phyloP scores from a whole-genome alignment of 768 basidiomycete genomes.

The Trametopsis cervina region DNA sequence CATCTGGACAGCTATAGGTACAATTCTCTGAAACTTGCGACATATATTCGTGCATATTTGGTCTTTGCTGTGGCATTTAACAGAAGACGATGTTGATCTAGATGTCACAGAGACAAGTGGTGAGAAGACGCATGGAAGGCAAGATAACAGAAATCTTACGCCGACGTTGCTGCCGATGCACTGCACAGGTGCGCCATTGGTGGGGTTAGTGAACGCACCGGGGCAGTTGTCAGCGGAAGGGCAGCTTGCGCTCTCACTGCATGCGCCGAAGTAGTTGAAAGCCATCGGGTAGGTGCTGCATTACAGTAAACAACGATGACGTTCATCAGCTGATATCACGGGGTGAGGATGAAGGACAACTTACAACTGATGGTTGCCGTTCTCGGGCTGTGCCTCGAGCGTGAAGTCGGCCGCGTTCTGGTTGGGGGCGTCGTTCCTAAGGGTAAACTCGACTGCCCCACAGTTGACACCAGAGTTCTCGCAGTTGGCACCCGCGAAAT shows the following conservation, averaged over 20 bases:
- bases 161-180: not conserved
- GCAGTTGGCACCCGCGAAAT: not conserved
- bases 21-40: too few species aligned
- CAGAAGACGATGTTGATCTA: not conserved
- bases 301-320: not conserved
- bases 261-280: not conserved
- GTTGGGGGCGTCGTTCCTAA: too few species aligned
- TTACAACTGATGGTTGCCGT: too few species aligned
- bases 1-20: too few species aligned
- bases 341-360: too few species aligned
- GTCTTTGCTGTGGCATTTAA: too few species aligned
- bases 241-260: not conserved
- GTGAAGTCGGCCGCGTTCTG: too few species aligned
- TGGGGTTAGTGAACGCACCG: constrained; percentile 1
- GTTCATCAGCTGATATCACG: not conserved
- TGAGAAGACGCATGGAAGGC: too few species aligned
- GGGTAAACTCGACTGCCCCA: too few species aligned
- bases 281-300: constrained; percentile 2
- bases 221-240: not conserved
- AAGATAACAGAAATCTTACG: not conserved
- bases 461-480: constrained; percentile 4
- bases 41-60: too few species aligned
- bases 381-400: too few species aligned
- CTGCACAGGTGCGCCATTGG: constrained; percentile 1
- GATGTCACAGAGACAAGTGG: too few species aligned